Evolutionary conservation across 208 protist species (phyloP).

Genomic region (Crithidia fasciculata): DNA sequence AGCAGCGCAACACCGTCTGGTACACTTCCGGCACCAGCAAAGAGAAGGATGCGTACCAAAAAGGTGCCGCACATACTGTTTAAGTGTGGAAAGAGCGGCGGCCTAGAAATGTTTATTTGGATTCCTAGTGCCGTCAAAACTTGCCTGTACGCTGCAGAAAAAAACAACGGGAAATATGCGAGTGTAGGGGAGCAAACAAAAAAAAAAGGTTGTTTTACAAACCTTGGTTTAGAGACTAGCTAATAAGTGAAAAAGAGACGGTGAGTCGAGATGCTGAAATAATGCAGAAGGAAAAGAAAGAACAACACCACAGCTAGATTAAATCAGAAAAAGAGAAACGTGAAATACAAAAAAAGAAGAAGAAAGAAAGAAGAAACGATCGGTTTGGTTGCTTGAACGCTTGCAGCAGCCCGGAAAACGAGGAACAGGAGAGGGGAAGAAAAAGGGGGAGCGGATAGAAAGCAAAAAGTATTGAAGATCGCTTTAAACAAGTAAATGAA

Average conservation of each 20-base stretch:
- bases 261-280: background rate
- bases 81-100: too few relatives aligned
- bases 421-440: conserved; percentile 4
- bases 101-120: too few relatives aligned
- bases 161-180: too few relatives aligned
- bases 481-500: conserved; percentile 1
- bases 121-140: too few relatives aligned
- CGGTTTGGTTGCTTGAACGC: conserved; percentile 12
- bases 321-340: background rate
- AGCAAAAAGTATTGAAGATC: background rate
- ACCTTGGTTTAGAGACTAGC: too few relatives aligned
- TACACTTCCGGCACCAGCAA: too few relatives aligned
- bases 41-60: too few relatives aligned
- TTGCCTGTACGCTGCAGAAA: too few relatives aligned
- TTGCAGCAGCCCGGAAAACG: conserved; percentile 5
- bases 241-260: background rate
- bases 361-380: conserved; percentile 22
- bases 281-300: background rate
- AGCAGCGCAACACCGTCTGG: too few relatives aligned
- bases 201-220: background rate
- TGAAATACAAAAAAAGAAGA: conserved; percentile 8
- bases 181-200: background rate
- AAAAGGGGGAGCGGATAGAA: background rate
- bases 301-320: conserved; percentile 14
- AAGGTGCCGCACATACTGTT: too few relatives aligned